Conservation (phyloP, 805 yeast genomes). For the Kodamaea kaohsiungensis region DNA sequence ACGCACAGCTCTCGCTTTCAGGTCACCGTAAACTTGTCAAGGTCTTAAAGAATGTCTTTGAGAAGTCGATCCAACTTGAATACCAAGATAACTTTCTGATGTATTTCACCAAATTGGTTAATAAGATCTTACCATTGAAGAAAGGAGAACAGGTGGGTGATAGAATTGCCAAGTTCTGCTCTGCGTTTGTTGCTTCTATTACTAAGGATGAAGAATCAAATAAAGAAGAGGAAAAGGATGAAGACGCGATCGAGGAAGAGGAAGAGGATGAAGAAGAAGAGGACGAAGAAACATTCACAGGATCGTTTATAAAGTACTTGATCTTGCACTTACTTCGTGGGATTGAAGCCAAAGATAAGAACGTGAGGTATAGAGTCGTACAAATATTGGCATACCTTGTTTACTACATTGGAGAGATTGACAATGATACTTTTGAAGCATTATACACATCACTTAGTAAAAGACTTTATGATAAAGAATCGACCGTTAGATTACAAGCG, state of each 20-base stretch:
- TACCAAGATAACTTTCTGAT: conserved; percentile 60
- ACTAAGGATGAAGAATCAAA: conserved; percentile 31
- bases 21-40: conserved; percentile 76
- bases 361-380: conserved; percentile 77
- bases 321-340: conserved; percentile 76
- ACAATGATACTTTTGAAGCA: conserved; percentile 65
- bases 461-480: conserved; percentile 74
- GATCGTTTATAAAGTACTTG: conserved; percentile 58
- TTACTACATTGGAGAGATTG: conserved; percentile 72
- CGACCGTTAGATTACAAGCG: conserved; percentile 80
- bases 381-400: conserved; percentile 74
- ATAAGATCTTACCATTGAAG: conserved; percentile 66
- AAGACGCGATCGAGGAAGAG: conserved; percentile 19
- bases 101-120: conserved; percentile 59
- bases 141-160: conserved; percentile 74
- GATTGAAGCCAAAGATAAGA: conserved; percentile 69
- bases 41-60: conserved; percentile 58
- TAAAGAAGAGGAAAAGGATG: conserved; percentile 21
- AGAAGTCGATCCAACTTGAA: conserved; percentile 52
- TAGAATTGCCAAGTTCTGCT: conserved; percentile 68
- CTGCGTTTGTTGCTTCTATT: conserved; percentile 55
- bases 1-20: conserved; percentile 70
- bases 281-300: conserved; percentile 36
- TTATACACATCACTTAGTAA: conserved; percentile 60
- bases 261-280: conserved; percentile 27